Evolutionary conservation across 345 rosid species (phyloP).

Genomic region (Geranium rotundifolium): DNA sequence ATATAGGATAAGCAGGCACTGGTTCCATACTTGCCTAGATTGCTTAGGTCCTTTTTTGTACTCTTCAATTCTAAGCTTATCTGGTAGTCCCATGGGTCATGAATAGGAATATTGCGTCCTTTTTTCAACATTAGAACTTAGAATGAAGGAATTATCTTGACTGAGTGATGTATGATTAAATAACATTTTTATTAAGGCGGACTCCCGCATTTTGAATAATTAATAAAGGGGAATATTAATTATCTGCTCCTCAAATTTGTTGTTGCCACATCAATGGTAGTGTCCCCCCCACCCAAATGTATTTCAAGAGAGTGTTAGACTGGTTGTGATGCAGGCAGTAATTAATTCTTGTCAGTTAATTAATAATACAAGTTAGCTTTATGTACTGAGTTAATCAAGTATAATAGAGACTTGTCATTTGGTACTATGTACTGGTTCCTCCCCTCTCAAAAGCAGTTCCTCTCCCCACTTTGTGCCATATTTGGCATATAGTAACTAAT

Average conservation of each 20-base stretch:
- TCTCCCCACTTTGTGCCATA: neutral
- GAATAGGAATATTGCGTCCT: neutral
- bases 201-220: neutral
- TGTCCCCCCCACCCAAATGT: neutral
- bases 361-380: no score
- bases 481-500: neutral
- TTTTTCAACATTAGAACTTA: neutral
- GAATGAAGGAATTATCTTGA: neutral
- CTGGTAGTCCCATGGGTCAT: neutral
- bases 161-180: neutral
- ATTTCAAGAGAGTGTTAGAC: neutral
- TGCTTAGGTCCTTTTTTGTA: neutral
- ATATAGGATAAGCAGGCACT: neutral
- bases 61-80: neutral
- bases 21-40: neutral
- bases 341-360: neutral
- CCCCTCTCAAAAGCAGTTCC: neutral
- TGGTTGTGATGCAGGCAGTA: neutral
- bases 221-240: no score
- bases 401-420: neutral
- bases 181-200: neutral
- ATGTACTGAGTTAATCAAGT: no score
- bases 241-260: neutral
- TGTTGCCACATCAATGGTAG: neutral
- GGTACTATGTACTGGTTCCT: neutral